phyloP scores from a whole-genome alignment of 2,329 filamentous ascomycete species.

The Fusarium papillatum region DNA sequence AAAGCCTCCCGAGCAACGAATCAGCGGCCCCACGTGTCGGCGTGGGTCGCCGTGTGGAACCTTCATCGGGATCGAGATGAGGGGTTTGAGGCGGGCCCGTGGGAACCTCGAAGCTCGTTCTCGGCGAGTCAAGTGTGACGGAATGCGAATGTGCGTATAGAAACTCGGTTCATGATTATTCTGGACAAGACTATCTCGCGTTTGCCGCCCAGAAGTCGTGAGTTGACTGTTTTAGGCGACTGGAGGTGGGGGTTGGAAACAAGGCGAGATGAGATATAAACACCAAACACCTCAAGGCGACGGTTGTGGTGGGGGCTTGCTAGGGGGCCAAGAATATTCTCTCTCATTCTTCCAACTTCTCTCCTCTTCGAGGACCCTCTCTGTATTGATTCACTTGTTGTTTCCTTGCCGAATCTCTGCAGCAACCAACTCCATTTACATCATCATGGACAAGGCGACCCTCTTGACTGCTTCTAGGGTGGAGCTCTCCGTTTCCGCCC shows the following conservation, averaged over 20 bases:
- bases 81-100: slow-evolving; percentile 28
- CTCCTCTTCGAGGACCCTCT: slow-evolving; percentile 4
- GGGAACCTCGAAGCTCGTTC: slow-evolving; percentile 5
- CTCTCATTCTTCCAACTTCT: slow-evolving; percentile 2
- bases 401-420: neutral
- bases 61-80: slow-evolving; percentile 8
- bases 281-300: slow-evolving; percentile 21
- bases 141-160: slow-evolving; percentile 32
- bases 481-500: slow-evolving; percentile 47
- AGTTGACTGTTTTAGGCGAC: neutral
- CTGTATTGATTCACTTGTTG: slow-evolving; percentile 1
- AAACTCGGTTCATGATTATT: slow-evolving; percentile 15
- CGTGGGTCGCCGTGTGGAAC: slow-evolving; percentile 26
- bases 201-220: slow-evolving; percentile 23
- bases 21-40: slow-evolving; percentile 47
- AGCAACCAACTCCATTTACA: slow-evolving; percentile 20
- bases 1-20: slow-evolving; percentile 38
- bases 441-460: slow-evolving; percentile 51
- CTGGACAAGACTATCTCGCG: slow-evolving; percentile 17
- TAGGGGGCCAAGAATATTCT: slow-evolving; percentile 10
- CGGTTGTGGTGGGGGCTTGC: slow-evolving; percentile 3
- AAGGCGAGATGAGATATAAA: slow-evolving; percentile 33
- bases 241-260: slow-evolving; percentile 20
- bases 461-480: slow-evolving; percentile 55
- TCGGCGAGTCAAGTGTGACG: slow-evolving; percentile 32